A percentile compares a stretch with the other conserved stretches of the same genome.
Conservation (phyloP, 208 protist species). For the Leishmania turanica region DNA sequence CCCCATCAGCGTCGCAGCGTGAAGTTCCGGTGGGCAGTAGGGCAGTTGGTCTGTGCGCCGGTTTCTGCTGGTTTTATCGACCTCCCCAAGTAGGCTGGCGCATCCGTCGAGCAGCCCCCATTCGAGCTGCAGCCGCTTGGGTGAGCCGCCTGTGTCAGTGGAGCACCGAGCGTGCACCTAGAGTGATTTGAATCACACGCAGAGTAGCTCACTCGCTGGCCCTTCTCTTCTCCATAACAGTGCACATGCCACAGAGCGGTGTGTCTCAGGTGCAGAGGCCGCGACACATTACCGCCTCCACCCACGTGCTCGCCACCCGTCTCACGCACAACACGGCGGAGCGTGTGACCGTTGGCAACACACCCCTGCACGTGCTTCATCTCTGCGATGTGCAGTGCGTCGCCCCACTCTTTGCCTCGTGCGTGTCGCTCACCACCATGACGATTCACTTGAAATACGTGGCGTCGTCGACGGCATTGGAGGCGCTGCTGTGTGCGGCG, state of each 20-base stretch:
- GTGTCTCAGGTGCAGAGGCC: neutral
- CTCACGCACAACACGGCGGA: slow-evolving; percentile 39
- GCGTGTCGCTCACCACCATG: slow-evolving; percentile 45
- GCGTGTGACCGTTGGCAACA: slow-evolving; percentile 55
- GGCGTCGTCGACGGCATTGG: slow-evolving; percentile 45
- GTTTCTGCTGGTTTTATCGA: neutral
- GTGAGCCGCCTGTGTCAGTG: neutral
- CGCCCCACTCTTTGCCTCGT: slow-evolving; percentile 39
- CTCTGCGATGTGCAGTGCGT: slow-evolving; percentile 43
- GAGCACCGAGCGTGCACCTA: neutral
- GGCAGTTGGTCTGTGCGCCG: neutral
- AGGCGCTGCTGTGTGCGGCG: slow-evolving; percentile 49
- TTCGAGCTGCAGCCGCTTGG: neutral
- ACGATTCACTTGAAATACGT: slow-evolving; percentile 51
- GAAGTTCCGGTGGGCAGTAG: neutral
- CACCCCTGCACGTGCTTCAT: slow-evolving; percentile 45
- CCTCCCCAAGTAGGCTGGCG: neutral
- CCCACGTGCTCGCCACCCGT: slow-evolving; percentile 20
- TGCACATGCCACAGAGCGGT: neutral
- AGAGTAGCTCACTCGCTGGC: neutral
- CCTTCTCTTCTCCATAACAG: neutral
- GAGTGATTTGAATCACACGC: neutral
- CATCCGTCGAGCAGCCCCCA: neutral
- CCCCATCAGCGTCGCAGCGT: too few relatives aligned
- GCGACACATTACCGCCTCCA: slow-evolving; percentile 14